These are phyloP conservation scores for Fagus sylvatica DNA, from an alignment of 306 rosid genomes.

Conservation along the genomic window DNA sequence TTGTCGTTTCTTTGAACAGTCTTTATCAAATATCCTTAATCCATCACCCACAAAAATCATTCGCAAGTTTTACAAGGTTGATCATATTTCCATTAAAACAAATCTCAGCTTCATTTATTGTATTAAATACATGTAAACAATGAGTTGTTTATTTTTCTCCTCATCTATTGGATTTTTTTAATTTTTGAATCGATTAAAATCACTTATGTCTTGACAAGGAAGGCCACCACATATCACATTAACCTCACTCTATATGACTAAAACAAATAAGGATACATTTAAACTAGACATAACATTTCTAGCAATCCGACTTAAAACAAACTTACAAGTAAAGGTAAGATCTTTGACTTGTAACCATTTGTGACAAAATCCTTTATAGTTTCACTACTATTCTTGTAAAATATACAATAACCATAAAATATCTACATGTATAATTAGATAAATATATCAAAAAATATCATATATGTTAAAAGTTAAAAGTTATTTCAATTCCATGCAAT, in stretches of 20 bases:
- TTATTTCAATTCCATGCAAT: background rate
- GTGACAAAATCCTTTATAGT: conserved; percentile 50
- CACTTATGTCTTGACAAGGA: conserved; percentile 98
- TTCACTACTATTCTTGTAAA: conserved; percentile 54
- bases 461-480: background rate
- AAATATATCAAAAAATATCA: background rate
- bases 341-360: conserved; percentile 39
- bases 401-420: background rate
- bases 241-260: conserved; percentile 54
- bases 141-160: conserved; percentile 80
- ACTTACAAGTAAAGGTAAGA: conserved; percentile 73
- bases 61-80: conserved; percentile 75
- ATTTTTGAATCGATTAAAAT: conserved; percentile 84
- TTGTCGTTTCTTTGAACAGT: no score
- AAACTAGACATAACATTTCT: background rate
- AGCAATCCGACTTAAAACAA: background rate
- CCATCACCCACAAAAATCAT: conserved; percentile 39
- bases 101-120: conserved; percentile 71
- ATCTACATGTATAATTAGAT: background rate
- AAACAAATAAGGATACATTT: background rate
- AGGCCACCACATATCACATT: conserved; percentile 96
- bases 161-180: conserved; percentile 68
- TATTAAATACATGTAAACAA: conserved; percentile 82
- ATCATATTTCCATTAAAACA: conserved; percentile 92
- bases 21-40: no score